Conservation (phyloP, 179 eudicot species). For the Beta macrorhiza region DNA sequence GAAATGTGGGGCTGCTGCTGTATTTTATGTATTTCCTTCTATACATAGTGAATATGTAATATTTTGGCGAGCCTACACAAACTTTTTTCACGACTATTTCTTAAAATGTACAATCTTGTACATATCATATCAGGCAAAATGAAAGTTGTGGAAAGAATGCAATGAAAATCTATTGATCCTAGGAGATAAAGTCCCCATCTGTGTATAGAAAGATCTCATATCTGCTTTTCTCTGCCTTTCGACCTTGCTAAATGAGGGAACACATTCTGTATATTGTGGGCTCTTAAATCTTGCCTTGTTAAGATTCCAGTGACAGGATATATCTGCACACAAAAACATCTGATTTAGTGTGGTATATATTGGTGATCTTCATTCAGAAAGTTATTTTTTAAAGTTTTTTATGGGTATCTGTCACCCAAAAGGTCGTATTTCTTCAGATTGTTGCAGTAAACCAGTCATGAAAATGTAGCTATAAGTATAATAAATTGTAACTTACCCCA, state of each 20-base stretch:
- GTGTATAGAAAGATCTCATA: slow-evolving; percentile 25
- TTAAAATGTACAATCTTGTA: slow-evolving; percentile 30
- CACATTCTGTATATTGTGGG: slow-evolving; percentile 76
- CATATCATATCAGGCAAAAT: slow-evolving; percentile 25
- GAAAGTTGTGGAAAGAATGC: slow-evolving; percentile 26
- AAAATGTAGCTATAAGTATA: background rate
- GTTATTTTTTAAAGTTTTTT: background rate
- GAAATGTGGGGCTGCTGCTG: slow-evolving; percentile 7
- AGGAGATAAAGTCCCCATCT: slow-evolving; percentile 19
- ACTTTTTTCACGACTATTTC: slow-evolving; percentile 10
- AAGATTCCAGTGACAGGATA: slow-evolving; percentile 79
- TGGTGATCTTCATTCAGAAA: slow-evolving; percentile 5
- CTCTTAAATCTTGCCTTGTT: slow-evolving; percentile 93
- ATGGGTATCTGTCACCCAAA: background rate
- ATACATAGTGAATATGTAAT: slow-evolving; percentile 22
- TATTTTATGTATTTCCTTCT: slow-evolving; percentile 15
- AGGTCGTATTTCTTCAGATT: background rate
- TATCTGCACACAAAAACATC: slow-evolving; percentile 46
- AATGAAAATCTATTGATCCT: slow-evolving; percentile 13
- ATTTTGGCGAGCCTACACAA: slow-evolving; percentile 20
- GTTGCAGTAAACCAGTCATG: background rate
- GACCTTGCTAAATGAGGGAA: slow-evolving; percentile 73
- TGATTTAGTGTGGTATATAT: slow-evolving; percentile 26
- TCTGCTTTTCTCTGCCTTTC: slow-evolving; percentile 60
- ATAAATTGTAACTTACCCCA: slow-evolving; percentile 53